A percentile compares a stretch with the other conserved stretches of the same genome.
Evolutionary conservation across 2,329 filamentous ascomycete genomes (phyloP).

Genomic region (Ceratocystis colombiana): DNA sequence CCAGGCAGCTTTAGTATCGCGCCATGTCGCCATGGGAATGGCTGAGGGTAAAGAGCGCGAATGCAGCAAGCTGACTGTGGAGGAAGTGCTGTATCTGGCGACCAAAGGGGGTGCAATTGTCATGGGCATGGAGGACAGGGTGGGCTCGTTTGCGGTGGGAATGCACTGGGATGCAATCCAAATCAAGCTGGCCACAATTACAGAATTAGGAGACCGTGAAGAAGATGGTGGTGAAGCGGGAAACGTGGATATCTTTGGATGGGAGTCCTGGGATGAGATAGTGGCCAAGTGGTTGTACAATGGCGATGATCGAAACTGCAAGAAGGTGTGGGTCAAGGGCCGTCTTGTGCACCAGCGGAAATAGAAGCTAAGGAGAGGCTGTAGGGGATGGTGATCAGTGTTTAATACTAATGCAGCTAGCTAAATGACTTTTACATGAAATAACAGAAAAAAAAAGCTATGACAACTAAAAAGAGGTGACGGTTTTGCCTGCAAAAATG

Average conservation of each 20-base stretch:
- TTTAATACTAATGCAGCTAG: too few species aligned
- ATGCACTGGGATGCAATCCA: constrained; percentile 90
- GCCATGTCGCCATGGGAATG: constrained; percentile 54
- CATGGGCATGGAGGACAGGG: constrained; percentile 57
- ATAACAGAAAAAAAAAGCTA: background rate
- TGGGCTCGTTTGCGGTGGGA: constrained; percentile 76
- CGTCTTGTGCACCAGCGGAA: constrained; percentile 60
- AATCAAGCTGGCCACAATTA: constrained; percentile 50
- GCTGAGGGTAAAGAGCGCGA: constrained; percentile 35
- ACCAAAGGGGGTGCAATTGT: constrained; percentile 80
- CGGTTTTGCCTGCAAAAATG: background rate
- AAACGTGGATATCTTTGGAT: constrained; percentile 80
- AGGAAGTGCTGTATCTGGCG: constrained; percentile 76
- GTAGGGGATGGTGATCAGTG: too few species aligned
- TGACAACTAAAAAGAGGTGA: background rate
- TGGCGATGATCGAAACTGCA: constrained; percentile 86
- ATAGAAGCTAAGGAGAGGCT: background rate
- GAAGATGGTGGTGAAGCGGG: constrained; percentile 38
- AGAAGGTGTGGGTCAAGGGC: constrained; percentile 80
- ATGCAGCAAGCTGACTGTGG: constrained; percentile 60
- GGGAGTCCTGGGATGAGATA: constrained; percentile 77
- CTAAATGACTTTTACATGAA: background rate
- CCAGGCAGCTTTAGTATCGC: constrained; percentile 67
- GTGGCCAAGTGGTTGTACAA: constrained; percentile 91
- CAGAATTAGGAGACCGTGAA: constrained; percentile 34